phyloP scores from a whole-genome alignment of 257 asterid genomes.

The Paulownia fortunei region DNA sequence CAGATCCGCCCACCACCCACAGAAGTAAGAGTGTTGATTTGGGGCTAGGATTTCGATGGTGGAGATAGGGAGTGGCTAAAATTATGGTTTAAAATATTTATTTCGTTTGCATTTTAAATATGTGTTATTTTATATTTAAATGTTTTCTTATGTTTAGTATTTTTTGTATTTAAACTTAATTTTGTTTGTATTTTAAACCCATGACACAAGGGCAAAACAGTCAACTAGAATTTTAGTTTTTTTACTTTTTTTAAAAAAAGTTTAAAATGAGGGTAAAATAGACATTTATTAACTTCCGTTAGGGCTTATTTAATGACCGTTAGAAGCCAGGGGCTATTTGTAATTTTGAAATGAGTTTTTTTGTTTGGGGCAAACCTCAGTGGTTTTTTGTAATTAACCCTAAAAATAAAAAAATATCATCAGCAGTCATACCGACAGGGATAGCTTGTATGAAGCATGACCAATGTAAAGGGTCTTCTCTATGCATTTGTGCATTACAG shows the following conservation, averaged over 20 bases:
- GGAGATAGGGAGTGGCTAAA: background rate
- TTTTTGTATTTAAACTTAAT: background rate
- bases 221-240: background rate
- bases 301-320: background rate
- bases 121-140: background rate
- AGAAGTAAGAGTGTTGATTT: background rate
- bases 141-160: background rate
- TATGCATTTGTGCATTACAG: conserved; percentile 74
- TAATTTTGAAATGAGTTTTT: background rate
- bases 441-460: conserved; percentile 81
- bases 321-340: background rate
- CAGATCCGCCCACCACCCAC: background rate
- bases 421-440: conserved; percentile 67
- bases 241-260: background rate
- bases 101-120: background rate
- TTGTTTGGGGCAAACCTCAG: background rate
- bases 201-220: background rate
- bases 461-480: conserved; percentile 74
- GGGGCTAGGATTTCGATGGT: background rate
- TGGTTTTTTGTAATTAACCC: background rate
- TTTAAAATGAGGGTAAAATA: background rate
- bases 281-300: background rate
- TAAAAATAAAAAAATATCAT: conserved; percentile 14
- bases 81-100: background rate
- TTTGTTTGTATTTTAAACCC: background rate